A percentile compares a stretch with the other conserved stretches of the same genome.
phyloP scores from a whole-genome alignment of 805 yeast genomes.

The Monosporozyma solicola region DNA sequence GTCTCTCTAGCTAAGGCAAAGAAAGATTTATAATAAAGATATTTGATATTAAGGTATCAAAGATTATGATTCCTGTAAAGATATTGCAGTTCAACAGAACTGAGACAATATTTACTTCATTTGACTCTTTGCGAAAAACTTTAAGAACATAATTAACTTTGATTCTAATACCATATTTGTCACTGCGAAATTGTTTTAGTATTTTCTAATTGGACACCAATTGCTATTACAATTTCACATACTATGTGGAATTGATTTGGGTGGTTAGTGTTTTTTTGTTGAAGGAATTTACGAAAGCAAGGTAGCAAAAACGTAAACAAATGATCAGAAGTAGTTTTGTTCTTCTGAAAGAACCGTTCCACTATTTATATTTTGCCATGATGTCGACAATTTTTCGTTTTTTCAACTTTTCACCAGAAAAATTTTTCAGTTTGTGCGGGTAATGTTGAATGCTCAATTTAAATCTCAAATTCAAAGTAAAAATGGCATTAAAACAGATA shows the following conservation, averaged over 20 bases:
- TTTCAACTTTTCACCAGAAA: background rate
- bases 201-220: background rate
- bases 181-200: background rate
- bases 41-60: constrained; percentile 10
- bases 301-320: too few species aligned
- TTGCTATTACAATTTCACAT: background rate
- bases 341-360: background rate
- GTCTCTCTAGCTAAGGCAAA: background rate
- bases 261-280: background rate
- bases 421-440: background rate
- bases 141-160: constrained; percentile 5
- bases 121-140: background rate
- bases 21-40: background rate
- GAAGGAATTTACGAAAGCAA: background rate
- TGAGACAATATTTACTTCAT: constrained; percentile 5
- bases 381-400: background rate
- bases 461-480: background rate
- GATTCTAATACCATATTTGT: constrained; percentile 7
- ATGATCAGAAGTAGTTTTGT: too few species aligned
- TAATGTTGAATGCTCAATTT: background rate
- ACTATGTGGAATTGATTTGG: background rate
- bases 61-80: constrained; percentile 7
- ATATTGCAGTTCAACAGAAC: constrained; percentile 11
- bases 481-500: too few species aligned
- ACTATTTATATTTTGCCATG: background rate